Percentiles rank a stretch among this genome's conserved stretches.
Conservation (phyloP, 768 basidiomycete genomes). For the Boletus patriciae region DNA sequence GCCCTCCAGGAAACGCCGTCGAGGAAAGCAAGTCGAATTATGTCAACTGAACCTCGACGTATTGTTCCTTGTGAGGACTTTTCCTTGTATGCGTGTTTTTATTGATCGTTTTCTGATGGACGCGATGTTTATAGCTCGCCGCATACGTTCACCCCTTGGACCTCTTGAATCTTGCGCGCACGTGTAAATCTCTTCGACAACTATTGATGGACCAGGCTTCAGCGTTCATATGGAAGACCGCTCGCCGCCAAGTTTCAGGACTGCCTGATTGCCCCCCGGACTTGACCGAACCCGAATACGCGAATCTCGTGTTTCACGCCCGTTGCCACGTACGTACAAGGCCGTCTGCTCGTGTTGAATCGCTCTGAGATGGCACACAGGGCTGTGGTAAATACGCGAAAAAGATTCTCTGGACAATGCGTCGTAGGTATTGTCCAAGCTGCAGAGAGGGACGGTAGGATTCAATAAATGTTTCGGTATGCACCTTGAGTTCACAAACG, state of each 20-base stretch:
- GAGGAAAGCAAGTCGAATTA: background rate
- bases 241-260: conserved; percentile 33
- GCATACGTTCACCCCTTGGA: background rate
- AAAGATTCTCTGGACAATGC: conserved; percentile 10
- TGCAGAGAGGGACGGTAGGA: conserved; percentile 4
- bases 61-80: background rate
- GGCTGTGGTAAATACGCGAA: conserved; percentile 7
- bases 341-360: background rate
- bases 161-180: conserved; percentile 2
- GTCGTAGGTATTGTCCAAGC: conserved; percentile 7
- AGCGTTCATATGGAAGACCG: conserved; percentile 28
- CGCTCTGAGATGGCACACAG: background rate
- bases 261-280: conserved; percentile 32
- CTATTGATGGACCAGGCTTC: conserved; percentile 34
- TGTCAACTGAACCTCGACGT: background rate
- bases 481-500: background rate
- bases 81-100: too few species aligned
- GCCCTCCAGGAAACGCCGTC: background rate
- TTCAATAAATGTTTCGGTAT: background rate
- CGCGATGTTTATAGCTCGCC: background rate
- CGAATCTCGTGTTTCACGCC: conserved; percentile 37
- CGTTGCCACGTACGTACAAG: conserved; percentile 22
- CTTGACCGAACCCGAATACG: conserved; percentile 42
- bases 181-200: conserved; percentile 3
- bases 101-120: background rate